Base-by-base conservation (phyloP, 140 eudicot species). In the Anethum foeniculum region DNA sequence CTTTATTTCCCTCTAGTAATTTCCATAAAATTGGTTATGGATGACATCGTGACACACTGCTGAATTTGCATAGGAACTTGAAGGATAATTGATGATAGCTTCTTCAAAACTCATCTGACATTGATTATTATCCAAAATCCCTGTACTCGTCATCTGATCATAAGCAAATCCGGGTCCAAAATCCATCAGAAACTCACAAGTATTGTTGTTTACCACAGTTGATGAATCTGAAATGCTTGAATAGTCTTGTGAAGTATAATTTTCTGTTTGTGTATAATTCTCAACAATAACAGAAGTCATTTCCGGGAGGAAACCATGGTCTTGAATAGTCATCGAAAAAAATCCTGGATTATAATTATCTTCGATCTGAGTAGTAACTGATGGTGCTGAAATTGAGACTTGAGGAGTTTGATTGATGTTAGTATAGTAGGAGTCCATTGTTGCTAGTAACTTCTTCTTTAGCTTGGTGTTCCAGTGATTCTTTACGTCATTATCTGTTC, bases 391-490 rank as follows among this genome's bases (percentile, higher is more conserved):
- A 74, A 14, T 23, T 13, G 78, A 44, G 78, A 1, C 58, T 44
- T n/a, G 58, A 62, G 56, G 10, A 74, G 77, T n/a, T 10, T 43
- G 54, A n/a, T 74, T 74, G n/a, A 39, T 74, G 58, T 27, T 10
- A 25, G 56, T n/a, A 15, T 12, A 74, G 78, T 23, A 44, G 39
- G 78, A 74, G 32, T 74, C 39, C 51, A 10, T 43, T 44, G 56
- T 74, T 74, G 79, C 79, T 36, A 25, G 34, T 27, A 75, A 47
- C 62, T 75, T 46, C 64, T 75, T 75, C 79, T 75, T 75, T 25
- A 75, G 32, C 54, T 75, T 75, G 44, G 79, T 75, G 79, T 75
- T 75, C 79, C 79, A 75, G 15, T 48, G 79, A 28, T 75, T 75
- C 64, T 75, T 75, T 34, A 75, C 79, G 1, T 75, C 79, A 16